Percentiles rank a stretch among this genome's conserved stretches.
Evolutionary conservation across 306 rosid species (phyloP).

Genomic region (Senna siamea): DNA sequence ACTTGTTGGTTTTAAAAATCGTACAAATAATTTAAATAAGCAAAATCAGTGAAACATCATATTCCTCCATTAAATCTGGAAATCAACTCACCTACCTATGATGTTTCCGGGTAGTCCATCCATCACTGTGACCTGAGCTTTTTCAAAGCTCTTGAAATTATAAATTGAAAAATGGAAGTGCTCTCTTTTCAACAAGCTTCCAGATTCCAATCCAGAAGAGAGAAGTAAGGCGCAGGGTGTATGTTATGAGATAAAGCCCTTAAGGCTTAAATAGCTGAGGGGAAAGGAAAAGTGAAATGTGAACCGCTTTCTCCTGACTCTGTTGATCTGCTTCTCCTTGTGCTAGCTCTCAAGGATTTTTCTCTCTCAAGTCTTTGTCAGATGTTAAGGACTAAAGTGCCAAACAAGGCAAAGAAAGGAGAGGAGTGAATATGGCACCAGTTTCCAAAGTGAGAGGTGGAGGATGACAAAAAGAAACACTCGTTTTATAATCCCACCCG

Average conservation of each 20-base stretch:
- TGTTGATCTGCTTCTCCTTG: not conserved
- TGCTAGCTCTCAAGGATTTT: too few relatives aligned
- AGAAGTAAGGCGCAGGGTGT: conserved; percentile 29
- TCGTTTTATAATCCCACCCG: conserved; percentile 31
- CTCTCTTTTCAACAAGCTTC: conserved; percentile 1
- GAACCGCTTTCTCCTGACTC: conserved; percentile 7
- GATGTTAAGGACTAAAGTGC: conserved; percentile 9
- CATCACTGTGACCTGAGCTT: too few relatives aligned
- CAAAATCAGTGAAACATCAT: conserved; percentile 4
- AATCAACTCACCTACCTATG: conserved; percentile 58
- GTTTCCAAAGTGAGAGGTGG: conserved; percentile 46
- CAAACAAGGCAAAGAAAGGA: conserved; percentile 43
- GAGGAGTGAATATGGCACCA: conserved; percentile 45
- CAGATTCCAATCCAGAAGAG: not conserved
- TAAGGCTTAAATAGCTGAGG: conserved; percentile 3
- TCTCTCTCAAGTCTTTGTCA: conserved; percentile 30
- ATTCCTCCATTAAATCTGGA: not conserved
- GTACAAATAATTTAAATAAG: conserved; percentile 27
- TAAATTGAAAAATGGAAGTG: not conserved
- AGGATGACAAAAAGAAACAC: conserved; percentile 50
- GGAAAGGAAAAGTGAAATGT: conserved; percentile 46
- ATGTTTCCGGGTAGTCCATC: too few relatives aligned
- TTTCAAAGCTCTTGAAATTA: conserved; percentile 8
- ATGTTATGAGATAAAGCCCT: not conserved
- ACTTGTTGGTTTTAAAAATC: conserved; percentile 7